Base-by-base conservation (phyloP, 1,139 yeast species). In the Yamadazyma dushanensis region DNA sequence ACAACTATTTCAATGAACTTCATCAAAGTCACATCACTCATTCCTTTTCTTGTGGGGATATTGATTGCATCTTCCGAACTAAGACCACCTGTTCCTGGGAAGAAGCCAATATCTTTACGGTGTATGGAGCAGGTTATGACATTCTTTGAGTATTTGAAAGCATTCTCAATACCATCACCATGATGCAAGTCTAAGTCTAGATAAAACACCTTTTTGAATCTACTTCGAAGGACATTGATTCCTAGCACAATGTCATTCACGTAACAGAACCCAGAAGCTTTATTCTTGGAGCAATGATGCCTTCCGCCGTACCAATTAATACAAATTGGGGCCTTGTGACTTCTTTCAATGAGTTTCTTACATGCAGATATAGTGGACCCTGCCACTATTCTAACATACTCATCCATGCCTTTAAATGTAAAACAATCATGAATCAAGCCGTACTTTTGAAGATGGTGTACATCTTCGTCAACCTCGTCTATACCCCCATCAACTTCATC, bases 221-320 rank as follows among this genome's bases (percentile, higher is more conserved):
- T 54, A 11, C 63, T 63, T 20, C 89, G 57, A 8, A 84, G 57
- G 2, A 42, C 32, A 31, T 55, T 56, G 3, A 84, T 79, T 0
- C 78, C 72, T 15, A 84, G 50, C 0, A 77, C 80, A 5, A 80
- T 70, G 51, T 84, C 94, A 47, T 84, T 83, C 5, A 82, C 61
- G 49, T 84, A 84, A 52, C 95, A 84, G 50, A 81, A 84, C 4
- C 95, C 95, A 10, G 84, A 69, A 1, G 88, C 85, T 27, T 53
- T 61, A 0, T 69, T 51, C 45, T 73, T 73, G 26, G 59, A 63
- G 5, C 83, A 80, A 55, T 84, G 95, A 50, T 84, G 94, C 34
- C 94, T 57, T 1, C 95, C 95, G 2, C 94, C 95, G 48, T 78
- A 77, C 90, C 90, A 84, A 50, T 83, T 83, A 30, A 84, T 66